These are phyloP conservation scores for Pythium rishiriense DNA, from an alignment of 352 stramenopile species.

Conservation along the genomic window DNA sequence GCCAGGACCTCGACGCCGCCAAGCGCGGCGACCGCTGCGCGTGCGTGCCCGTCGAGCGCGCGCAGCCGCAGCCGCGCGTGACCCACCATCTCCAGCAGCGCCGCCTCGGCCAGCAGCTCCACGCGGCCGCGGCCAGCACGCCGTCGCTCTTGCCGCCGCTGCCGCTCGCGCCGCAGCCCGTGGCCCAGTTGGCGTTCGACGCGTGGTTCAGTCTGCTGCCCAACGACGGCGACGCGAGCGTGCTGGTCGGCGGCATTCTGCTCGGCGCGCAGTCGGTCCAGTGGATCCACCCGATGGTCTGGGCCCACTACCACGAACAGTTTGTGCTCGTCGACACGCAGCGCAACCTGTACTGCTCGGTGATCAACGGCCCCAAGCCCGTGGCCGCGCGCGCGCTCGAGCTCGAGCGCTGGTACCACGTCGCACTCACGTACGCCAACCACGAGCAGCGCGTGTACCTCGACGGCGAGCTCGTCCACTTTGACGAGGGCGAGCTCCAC, in stretches of 20 bases:
- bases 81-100: not conserved
- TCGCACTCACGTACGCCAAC: not conserved
- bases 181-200: not conserved
- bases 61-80: not conserved
- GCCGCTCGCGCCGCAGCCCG: not conserved
- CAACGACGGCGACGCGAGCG: conserved; percentile 4
- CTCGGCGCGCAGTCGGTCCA: conserved; percentile 43
- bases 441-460: not conserved
- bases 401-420: not conserved
- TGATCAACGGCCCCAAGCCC: conserved; percentile 32
- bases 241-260: conserved; percentile 36
- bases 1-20: conserved; percentile 16
- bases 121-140: not conserved
- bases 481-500: not conserved
- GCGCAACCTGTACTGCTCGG: conserved; percentile 45
- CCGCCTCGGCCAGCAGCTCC: conserved; percentile 19
- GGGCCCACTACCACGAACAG: conserved; percentile 48
- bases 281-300: conserved; percentile 27
- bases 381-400: conserved; percentile 6
- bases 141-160: not conserved
- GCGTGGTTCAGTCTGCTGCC: conserved; percentile 40
- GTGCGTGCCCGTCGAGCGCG: conserved; percentile 18
- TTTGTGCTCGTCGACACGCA: conserved; percentile 40
- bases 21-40: conserved; percentile 25
- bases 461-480: conserved; percentile 15